These are phyloP conservation scores for Naegleria gruberi DNA, from an alignment of 208 protist species.

Conservation along the genomic window DNA sequence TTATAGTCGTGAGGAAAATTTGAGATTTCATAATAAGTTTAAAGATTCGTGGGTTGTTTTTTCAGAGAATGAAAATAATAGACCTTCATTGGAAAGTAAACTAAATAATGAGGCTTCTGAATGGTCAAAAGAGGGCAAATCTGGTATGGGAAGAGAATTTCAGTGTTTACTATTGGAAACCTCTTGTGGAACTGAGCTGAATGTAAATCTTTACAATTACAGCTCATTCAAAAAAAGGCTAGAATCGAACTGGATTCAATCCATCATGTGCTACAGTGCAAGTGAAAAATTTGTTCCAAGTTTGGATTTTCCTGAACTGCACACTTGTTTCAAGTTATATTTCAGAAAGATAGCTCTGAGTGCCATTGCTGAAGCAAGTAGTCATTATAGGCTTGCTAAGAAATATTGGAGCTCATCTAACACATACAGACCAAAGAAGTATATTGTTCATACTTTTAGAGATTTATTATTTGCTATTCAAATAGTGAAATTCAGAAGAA, in stretches of 20 bases:
- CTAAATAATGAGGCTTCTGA: neutral
- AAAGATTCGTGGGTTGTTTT: neutral
- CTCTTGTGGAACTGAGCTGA: neutral
- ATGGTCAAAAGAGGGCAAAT: neutral
- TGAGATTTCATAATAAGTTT: neutral
- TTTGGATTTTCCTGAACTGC: neutral
- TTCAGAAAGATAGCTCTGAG: neutral
- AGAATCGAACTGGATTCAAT: neutral
- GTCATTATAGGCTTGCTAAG: neutral
- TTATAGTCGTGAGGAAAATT: neutral
- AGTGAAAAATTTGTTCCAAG: neutral
- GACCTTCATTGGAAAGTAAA: neutral
- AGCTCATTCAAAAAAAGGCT: neutral
- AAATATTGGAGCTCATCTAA: neutral
- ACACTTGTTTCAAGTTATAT: neutral
- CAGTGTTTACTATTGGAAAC: neutral
- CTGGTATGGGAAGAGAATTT: neutral
- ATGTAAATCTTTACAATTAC: neutral
- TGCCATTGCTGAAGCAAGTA: neutral
- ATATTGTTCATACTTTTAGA: neutral
- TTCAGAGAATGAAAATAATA: neutral
- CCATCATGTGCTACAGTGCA: neutral
- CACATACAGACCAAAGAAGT: neutral
- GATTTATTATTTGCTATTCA: neutral
- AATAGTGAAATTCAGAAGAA: neutral